phyloP scores from a whole-genome alignment of 2,329 filamentous ascomycete species.

The Diaporthe aspalathi region DNA sequence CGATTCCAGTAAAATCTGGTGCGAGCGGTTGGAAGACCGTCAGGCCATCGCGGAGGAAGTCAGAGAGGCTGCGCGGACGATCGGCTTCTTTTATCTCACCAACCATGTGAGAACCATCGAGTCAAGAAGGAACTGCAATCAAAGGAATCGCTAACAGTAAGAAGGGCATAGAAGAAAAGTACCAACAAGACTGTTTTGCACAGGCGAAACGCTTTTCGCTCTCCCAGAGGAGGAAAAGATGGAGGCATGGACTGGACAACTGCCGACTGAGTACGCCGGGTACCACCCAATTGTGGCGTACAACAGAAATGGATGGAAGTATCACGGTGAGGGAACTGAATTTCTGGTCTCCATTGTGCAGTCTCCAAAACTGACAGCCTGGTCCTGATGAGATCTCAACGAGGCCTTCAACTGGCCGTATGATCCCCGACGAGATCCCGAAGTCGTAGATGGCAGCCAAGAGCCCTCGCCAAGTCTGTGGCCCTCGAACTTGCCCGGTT shows the following conservation, averaged over 20 bases:
- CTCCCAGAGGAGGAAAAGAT: conserved; percentile 58
- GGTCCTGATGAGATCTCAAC: conserved; percentile 44
- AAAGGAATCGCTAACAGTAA: conserved; percentile 30
- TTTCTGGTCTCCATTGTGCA: too few species aligned
- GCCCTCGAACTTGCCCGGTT: conserved; percentile 48
- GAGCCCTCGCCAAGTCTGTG: conserved; percentile 45
- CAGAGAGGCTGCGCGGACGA: conserved; percentile 52
- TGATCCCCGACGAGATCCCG: conserved; percentile 46
- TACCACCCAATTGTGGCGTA: conserved; percentile 53
- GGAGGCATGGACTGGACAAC: conserved; percentile 56
- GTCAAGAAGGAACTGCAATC: rapidly evolving
- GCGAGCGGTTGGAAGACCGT: conserved; percentile 48
- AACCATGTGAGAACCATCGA: conserved; percentile 46
- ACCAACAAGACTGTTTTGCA: conserved; percentile 48
- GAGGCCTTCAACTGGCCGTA: conserved; percentile 52
- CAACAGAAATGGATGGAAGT: conserved; percentile 54
- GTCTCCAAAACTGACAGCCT: conserved; percentile 31
- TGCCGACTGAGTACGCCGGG: conserved; percentile 50
- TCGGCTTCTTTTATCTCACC: conserved; percentile 59
- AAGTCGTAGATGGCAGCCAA: conserved; percentile 43
- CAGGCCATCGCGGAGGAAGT: conserved; percentile 53
- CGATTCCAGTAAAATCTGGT: conserved; percentile 55
- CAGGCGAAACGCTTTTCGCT: conserved; percentile 57
- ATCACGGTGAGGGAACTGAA: conserved; percentile 44
- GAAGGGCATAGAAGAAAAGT: conserved; percentile 46